Percentiles rank a stretch among this genome's conserved stretches.
Evolutionary conservation across 2,329 filamentous ascomycete genomes (phyloP).

Genomic region (Nigrospora sphaerica): DNA sequence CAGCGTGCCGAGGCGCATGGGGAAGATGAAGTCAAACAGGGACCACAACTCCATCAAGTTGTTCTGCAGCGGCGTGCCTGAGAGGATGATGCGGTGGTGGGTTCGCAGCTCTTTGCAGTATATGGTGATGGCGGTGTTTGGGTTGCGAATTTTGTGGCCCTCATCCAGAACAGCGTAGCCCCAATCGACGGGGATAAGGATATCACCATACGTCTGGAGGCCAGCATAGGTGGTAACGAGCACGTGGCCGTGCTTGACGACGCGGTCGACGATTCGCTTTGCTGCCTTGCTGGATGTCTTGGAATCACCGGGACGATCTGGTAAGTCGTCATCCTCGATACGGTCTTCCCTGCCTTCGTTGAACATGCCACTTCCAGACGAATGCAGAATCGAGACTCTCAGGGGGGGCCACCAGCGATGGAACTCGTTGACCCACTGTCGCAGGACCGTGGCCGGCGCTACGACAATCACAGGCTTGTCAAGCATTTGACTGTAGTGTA

Average conservation of each 20-base stretch:
- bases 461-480: slow-evolving; percentile 84
- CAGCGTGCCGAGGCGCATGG: slow-evolving; percentile 87
- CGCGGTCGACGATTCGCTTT: slow-evolving; percentile 72
- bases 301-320: slow-evolving; percentile 36
- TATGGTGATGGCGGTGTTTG: slow-evolving; percentile 89
- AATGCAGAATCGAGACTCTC: slow-evolving; percentile 88
- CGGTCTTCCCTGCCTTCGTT: slow-evolving; percentile 62
- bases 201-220: slow-evolving; percentile 82
- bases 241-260: slow-evolving; percentile 80
- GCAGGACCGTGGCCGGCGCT: slow-evolving; percentile 87
- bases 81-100: slow-evolving; percentile 83
- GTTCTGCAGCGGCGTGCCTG: slow-evolving; percentile 96
- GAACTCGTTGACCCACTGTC: slow-evolving; percentile 98
- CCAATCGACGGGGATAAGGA: slow-evolving; percentile 80
- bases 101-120: slow-evolving; percentile 92
- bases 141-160: slow-evolving; percentile 96
- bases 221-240: slow-evolving; percentile 94
- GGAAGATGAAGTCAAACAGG: slow-evolving; percentile 94
- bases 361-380: slow-evolving; percentile 93
- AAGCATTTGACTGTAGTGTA: slow-evolving; percentile 86
- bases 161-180: slow-evolving; percentile 92
- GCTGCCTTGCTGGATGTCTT: slow-evolving; percentile 60
- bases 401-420: slow-evolving; percentile 99
- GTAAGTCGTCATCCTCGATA: slow-evolving; percentile 47
- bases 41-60: slow-evolving; percentile 95